phyloP scores from a whole-genome alignment of 257 asterid genomes.

The Solanum peruvianum region DNA sequence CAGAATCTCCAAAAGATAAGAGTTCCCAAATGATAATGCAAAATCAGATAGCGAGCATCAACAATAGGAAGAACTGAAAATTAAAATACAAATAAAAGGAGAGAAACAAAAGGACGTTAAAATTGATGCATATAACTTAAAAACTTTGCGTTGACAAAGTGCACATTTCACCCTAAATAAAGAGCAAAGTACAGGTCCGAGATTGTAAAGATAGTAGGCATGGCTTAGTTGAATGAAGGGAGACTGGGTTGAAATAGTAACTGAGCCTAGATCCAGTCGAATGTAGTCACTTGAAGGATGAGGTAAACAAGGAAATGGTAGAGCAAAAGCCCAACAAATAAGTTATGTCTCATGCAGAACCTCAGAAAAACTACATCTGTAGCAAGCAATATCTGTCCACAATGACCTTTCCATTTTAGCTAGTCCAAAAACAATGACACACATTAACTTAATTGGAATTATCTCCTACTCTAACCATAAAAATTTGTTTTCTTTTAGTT shows the following conservation, averaged over 20 bases:
- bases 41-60: neutral
- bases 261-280: neutral
- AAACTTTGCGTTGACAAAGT: neutral
- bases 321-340: neutral
- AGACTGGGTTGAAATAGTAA: neutral
- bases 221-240: neutral
- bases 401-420: neutral
- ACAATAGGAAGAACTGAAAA: neutral
- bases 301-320: neutral
- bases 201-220: neutral
- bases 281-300: neutral
- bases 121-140: neutral
- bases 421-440: neutral
- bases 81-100: neutral
- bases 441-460: neutral
- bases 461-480: neutral
- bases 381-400: neutral
- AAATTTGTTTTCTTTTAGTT: neutral
- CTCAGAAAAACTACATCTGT: neutral
- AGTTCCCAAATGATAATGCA: neutral
- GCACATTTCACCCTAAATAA: neutral
- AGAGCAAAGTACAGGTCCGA: neutral
- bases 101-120: neutral
- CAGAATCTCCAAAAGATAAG: neutral
- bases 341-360: neutral